phyloP scores from a whole-genome alignment of 2,329 filamentous ascomycete species.

The Talaromyces sp. region DNA sequence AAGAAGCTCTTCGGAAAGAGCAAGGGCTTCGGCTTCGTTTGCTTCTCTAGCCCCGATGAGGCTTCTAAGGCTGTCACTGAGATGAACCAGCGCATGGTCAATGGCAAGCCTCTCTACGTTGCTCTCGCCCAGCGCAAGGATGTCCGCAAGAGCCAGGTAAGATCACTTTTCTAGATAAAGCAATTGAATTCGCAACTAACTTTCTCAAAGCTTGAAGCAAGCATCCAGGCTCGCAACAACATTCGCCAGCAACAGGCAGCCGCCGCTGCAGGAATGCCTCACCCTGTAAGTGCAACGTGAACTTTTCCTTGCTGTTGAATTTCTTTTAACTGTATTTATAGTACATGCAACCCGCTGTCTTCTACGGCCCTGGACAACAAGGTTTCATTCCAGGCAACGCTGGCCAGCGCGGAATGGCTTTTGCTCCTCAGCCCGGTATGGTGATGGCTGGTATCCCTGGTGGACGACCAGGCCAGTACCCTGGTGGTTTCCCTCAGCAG shows the following conservation, averaged over 20 bases:
- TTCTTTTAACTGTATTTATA: constrained; percentile 25
- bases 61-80: constrained; percentile 98
- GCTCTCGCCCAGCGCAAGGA: constrained; percentile 98
- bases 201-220: constrained; percentile 69
- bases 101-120: constrained; percentile 94
- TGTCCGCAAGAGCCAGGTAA: constrained; percentile 85
- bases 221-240: constrained; percentile 98
- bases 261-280: constrained; percentile 80
- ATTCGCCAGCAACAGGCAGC: constrained; percentile 97
- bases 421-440: constrained; percentile 50
- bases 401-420: constrained; percentile 57
- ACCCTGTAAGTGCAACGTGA: constrained; percentile 35
- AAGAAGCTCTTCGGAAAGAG: constrained; percentile 80
- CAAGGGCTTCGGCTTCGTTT: constrained; percentile 99
- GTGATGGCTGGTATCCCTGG: constrained; percentile 65
- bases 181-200: constrained; percentile 1
- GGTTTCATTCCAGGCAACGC: constrained; percentile 50
- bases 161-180: constrained; percentile 2
- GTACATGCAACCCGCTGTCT: constrained; percentile 86
- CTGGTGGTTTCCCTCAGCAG: constrained; percentile 73
- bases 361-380: constrained; percentile 71
- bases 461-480: constrained; percentile 80
- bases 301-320: background rate
- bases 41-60: constrained; percentile 99
- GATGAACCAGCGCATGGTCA: constrained; percentile 99